These are phyloP conservation scores for Venturiaceae sp. DNA, from an alignment of 2,329 filamentous ascomycete species.

Conservation along the genomic window DNA sequence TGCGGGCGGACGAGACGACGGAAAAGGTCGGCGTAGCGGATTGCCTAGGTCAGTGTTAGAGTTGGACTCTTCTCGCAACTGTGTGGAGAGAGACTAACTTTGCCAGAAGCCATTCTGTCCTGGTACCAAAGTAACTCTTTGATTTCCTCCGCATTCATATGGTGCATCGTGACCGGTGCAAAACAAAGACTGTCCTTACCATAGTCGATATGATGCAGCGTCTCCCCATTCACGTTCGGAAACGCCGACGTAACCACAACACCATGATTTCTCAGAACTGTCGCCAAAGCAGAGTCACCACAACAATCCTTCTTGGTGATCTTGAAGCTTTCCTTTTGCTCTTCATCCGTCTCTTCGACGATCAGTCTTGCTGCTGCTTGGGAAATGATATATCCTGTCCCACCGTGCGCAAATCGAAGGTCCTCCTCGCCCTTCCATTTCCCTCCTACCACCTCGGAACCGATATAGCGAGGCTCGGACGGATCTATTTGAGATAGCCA, in stretches of 20 bases:
- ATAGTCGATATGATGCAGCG: slow-evolving; percentile 31
- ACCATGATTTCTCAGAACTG: slow-evolving; percentile 21
- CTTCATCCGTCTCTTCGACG: slow-evolving; percentile 17
- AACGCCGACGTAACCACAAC: slow-evolving; percentile 26
- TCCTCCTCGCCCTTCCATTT: too few relatives aligned
- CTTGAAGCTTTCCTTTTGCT: slow-evolving; percentile 14
- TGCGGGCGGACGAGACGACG: too few relatives aligned
- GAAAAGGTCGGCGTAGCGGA: too few relatives aligned
- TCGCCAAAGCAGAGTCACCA: slow-evolving; percentile 24
- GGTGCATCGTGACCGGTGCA: slow-evolving; percentile 28
- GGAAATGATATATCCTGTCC: slow-evolving; percentile 43
- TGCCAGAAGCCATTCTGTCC: too few relatives aligned
- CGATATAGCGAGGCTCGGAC: slow-evolving; percentile 40
- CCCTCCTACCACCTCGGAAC: slow-evolving; percentile 43
- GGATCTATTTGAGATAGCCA: slow-evolving; percentile 44
- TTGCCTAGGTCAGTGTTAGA: too few relatives aligned
- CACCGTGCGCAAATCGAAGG: slow-evolving; percentile 43
- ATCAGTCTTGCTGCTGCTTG: slow-evolving; percentile 36
- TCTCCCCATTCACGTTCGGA: slow-evolving; percentile 33
- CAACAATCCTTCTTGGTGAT: slow-evolving; percentile 21
- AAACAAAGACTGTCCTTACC: slow-evolving; percentile 30
- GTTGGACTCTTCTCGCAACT: too few relatives aligned
- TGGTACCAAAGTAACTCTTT: slow-evolving; percentile 20
- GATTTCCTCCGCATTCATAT: slow-evolving; percentile 16
- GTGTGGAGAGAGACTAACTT: too few relatives aligned